These are phyloP conservation scores for Scutellaria barbata DNA, from an alignment of 257 asterid species.

Conservation along the genomic window DNA sequence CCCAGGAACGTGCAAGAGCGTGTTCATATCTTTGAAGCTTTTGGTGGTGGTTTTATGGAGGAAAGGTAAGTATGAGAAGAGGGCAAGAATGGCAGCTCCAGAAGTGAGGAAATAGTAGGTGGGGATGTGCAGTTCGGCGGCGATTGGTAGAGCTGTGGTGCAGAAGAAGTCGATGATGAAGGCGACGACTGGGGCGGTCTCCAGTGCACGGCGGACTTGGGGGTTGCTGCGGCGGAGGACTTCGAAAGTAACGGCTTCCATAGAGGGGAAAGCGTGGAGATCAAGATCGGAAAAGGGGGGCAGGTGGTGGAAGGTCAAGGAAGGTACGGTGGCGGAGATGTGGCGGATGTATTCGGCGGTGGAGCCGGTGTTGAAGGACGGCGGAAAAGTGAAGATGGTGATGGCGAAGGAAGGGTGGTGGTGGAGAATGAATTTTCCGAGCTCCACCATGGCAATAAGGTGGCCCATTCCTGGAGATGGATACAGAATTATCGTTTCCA, in stretches of 20 bases:
- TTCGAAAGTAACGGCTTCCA: constrained; percentile 51
- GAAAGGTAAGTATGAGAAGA: constrained; percentile 36
- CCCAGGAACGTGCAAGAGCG: constrained; percentile 47
- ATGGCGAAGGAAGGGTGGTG: constrained; percentile 48
- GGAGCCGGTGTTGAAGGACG: constrained; percentile 45
- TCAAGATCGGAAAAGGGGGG: constrained; percentile 43
- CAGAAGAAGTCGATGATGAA: constrained; percentile 70
- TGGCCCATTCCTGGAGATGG: constrained; percentile 83
- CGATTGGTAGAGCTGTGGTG: constrained; percentile 36
- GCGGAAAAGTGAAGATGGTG: constrained; percentile 38
- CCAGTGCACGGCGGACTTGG: constrained; percentile 53
- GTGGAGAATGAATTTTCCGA: constrained; percentile 59
- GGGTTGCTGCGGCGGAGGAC: constrained; percentile 47
- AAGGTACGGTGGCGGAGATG: constrained; percentile 54
- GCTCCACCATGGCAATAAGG: constrained; percentile 73
- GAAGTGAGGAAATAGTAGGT: constrained; percentile 58
- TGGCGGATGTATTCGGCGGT: constrained; percentile 54
- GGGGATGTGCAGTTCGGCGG: constrained; percentile 44
- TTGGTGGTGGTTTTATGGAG: constrained; percentile 35
- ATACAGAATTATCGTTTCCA: constrained; percentile 47
- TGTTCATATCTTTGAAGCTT: constrained; percentile 53
- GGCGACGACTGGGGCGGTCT: constrained; percentile 40
- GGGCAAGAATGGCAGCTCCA: constrained; percentile 44
- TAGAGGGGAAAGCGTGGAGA: constrained; percentile 43
- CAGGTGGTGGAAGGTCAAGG: constrained; percentile 65